phyloP scores from a whole-genome alignment of 441 rosid genomes.

The Adansonia madagascariensis region DNA sequence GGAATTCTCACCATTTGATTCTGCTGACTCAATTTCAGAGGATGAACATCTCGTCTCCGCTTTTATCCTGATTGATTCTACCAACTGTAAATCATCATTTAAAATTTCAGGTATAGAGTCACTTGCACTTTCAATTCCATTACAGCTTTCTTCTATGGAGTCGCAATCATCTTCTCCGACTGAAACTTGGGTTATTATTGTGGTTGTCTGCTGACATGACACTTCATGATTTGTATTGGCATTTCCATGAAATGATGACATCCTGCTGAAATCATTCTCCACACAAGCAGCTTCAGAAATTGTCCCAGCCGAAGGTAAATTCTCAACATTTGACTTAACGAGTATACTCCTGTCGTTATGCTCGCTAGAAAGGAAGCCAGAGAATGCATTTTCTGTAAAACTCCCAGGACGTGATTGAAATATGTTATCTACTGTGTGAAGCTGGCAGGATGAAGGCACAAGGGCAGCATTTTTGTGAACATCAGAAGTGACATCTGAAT shows the following conservation, averaged over 20 bases:
- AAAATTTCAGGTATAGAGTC: slow-evolving; percentile 24
- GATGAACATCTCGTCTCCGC: slow-evolving; percentile 33
- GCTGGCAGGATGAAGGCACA: slow-evolving; percentile 34
- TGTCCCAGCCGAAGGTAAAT: slow-evolving; percentile 26
- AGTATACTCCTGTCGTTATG: no score
- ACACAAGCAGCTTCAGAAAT: slow-evolving; percentile 31
- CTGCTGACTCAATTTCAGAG: slow-evolving; percentile 31
- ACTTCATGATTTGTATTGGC: slow-evolving; percentile 34
- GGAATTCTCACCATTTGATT: slow-evolving; percentile 49
- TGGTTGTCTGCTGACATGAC: slow-evolving; percentile 34
- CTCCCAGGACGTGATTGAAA: slow-evolving; percentile 34
- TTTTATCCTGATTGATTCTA: slow-evolving; percentile 27
- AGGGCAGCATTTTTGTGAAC: slow-evolving; percentile 35
- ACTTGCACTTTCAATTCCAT: slow-evolving; percentile 34
- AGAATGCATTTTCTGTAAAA: slow-evolving; percentile 22
- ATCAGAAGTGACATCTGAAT: slow-evolving; percentile 29
- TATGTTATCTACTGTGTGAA: slow-evolving; percentile 43
- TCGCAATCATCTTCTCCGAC: slow-evolving; percentile 33
- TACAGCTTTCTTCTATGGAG: slow-evolving; percentile 35
- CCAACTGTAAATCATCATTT: slow-evolving; percentile 14
- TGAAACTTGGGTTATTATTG: slow-evolving; percentile 32
- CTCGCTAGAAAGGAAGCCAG: not conserved
- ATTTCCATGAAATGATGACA: slow-evolving; percentile 31
- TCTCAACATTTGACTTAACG: slow-evolving; percentile 28
- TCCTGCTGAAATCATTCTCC: slow-evolving; percentile 28